These are phyloP conservation scores for Geotrichum restrictum DNA, from an alignment of 1,139 yeast species.

Conservation along the genomic window DNA sequence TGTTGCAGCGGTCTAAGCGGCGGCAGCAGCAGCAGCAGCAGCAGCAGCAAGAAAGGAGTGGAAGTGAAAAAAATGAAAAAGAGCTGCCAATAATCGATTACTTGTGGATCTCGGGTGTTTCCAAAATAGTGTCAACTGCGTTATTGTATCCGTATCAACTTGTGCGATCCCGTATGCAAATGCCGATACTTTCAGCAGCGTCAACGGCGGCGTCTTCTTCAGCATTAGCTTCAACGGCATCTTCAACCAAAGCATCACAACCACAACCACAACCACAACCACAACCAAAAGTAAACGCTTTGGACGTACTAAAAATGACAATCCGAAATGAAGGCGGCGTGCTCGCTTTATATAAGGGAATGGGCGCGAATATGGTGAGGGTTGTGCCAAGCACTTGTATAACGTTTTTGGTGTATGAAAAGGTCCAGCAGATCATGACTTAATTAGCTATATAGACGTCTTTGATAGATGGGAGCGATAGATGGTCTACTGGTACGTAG, in stretches of 20 bases:
- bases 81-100: slow-evolving; percentile 53
- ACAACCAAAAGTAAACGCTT: background rate
- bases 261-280: background rate
- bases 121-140: slow-evolving; percentile 67
- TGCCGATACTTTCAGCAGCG: slow-evolving; percentile 24
- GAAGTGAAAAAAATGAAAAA: slow-evolving; percentile 4
- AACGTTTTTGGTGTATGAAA: slow-evolving; percentile 84
- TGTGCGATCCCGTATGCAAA: slow-evolving; percentile 71
- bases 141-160: slow-evolving; percentile 83
- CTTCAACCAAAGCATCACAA: background rate
- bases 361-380: slow-evolving; percentile 71
- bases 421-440: slow-evolving; percentile 37
- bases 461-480: no score
- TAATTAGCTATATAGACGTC: no score
- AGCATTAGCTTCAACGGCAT: background rate
- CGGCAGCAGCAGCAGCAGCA: slow-evolving; percentile 41
- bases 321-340: slow-evolving; percentile 45
- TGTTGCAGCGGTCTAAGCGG: slow-evolving; percentile 28
- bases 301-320: slow-evolving; percentile 24
- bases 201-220: background rate
- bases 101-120: slow-evolving; percentile 58
- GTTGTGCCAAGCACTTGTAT: slow-evolving; percentile 83
- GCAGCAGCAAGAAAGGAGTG: background rate
- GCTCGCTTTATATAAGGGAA: slow-evolving; percentile 73
- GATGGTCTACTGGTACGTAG: no score